Percentiles rank a stretch among this genome's conserved stretches.
Evolutionary conservation across 2,329 filamentous ascomycete genomes (phyloP).

Genomic region (Didymellaceae sp.): DNA sequence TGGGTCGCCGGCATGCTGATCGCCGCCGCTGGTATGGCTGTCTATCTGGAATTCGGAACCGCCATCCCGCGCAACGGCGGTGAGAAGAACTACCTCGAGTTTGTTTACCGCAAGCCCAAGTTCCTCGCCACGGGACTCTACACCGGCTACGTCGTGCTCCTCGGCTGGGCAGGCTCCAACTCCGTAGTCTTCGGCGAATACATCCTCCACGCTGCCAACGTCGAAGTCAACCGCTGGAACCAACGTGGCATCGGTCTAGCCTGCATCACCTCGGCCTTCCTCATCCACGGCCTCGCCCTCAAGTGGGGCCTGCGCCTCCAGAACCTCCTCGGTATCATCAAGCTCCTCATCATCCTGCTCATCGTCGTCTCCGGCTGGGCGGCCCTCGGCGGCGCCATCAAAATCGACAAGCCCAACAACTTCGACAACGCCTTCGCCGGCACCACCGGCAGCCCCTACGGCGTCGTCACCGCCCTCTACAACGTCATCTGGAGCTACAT

Average conservation of each 20-base stretch:
- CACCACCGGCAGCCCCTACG: slow-evolving; percentile 70
- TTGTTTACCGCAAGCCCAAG: slow-evolving; percentile 65
- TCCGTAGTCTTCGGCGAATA: slow-evolving; percentile 75
- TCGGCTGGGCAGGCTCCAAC: slow-evolving; percentile 69
- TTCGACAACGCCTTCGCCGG: slow-evolving; percentile 69
- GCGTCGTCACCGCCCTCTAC: slow-evolving; percentile 72
- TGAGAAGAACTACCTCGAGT: slow-evolving; percentile 72
- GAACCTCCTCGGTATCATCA: slow-evolving; percentile 69
- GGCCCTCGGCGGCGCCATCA: slow-evolving; percentile 66
- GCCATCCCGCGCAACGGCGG: slow-evolving; percentile 69
- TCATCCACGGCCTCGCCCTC: slow-evolving; percentile 68
- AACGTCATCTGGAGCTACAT: slow-evolving; percentile 76
- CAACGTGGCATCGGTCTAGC: slow-evolving; percentile 71
- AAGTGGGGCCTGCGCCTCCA: slow-evolving; percentile 73
- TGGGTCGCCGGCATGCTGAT: slow-evolving; percentile 70
- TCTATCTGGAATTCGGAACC: slow-evolving; percentile 71
- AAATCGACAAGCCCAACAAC: slow-evolving; percentile 65
- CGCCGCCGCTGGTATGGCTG: slow-evolving; percentile 66
- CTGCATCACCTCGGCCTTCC: slow-evolving; percentile 68
- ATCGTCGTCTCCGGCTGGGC: slow-evolving; percentile 69
- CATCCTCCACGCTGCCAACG: slow-evolving; percentile 68
- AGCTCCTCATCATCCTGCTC: slow-evolving; percentile 69
- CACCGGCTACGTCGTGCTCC: slow-evolving; percentile 65
- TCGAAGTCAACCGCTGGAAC: slow-evolving; percentile 70
- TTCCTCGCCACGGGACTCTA: slow-evolving; percentile 69